These are phyloP conservation scores for Acacia confusa DNA, from an alignment of 306 rosid genomes.

Conservation along the genomic window DNA sequence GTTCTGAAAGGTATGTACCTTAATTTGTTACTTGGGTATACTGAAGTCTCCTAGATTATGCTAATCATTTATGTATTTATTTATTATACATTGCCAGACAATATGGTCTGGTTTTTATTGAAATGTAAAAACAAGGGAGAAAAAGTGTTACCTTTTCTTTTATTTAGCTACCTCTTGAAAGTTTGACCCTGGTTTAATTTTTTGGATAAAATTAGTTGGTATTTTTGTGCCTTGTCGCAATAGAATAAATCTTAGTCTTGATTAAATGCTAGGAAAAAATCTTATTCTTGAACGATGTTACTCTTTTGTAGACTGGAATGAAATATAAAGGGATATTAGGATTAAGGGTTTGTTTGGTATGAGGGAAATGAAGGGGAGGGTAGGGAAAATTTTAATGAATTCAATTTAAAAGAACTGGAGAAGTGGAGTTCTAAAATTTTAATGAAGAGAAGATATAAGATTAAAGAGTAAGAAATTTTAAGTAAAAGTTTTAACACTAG, in stretches of 20 bases:
- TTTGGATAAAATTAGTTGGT: too few species aligned
- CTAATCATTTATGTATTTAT: constrained; percentile 2
- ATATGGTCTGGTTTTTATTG: too few species aligned
- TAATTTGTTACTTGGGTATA: constrained; percentile 15
- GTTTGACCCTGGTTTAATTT: too few species aligned
- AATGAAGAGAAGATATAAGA: too few species aligned
- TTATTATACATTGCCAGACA: neutral
- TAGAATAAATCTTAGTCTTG: too few species aligned
- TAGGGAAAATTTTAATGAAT: too few species aligned
- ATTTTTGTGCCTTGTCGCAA: too few species aligned
- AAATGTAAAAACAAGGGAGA: neutral
- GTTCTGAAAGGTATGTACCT: constrained; percentile 69
- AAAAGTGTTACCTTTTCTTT: neutral
- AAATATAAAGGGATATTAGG: neutral
- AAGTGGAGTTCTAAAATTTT: too few species aligned
- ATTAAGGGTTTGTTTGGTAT: neutral
- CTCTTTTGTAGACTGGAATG: neutral
- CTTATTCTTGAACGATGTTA: neutral
- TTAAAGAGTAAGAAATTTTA: too few species aligned
- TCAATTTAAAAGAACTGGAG: too few species aligned
- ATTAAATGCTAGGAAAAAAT: neutral
- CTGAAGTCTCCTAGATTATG: neutral
- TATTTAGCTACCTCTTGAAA: neutral
- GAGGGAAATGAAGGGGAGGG: too few species aligned
- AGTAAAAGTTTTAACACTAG: too few species aligned